Evolutionary conservation across 2,329 filamentous ascomycete genomes (phyloP).

Genomic region (Claviceps spartinae): DNA sequence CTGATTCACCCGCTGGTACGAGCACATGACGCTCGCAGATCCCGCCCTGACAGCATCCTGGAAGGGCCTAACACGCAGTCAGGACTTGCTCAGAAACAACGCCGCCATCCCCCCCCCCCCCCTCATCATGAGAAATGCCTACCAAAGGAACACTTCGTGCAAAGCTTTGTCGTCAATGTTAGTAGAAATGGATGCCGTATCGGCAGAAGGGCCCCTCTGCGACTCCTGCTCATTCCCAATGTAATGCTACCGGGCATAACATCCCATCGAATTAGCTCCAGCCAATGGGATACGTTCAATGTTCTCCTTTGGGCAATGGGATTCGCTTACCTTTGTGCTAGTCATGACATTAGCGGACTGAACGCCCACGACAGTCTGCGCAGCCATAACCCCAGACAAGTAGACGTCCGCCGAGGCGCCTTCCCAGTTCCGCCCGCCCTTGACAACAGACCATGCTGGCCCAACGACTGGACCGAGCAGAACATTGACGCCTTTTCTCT

Average conservation of each 20-base stretch:
- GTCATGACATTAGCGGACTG: slow-evolving; percentile 48
- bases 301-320: too few species aligned
- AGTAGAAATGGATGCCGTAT: slow-evolving; percentile 38
- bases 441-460: slow-evolving; percentile 46
- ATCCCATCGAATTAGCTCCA: too few species aligned
- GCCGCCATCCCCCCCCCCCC: too few species aligned
- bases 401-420: slow-evolving; percentile 42
- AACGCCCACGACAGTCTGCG: slow-evolving; percentile 33
- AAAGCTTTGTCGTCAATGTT: slow-evolving; percentile 50
- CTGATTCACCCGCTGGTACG: slow-evolving; percentile 58
- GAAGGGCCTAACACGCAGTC: slow-evolving; percentile 38
- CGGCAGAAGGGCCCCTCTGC: slow-evolving; percentile 46
- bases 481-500: slow-evolving; percentile 64
- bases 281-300: too few species aligned
- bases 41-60: slow-evolving; percentile 51
- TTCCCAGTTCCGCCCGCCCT: slow-evolving; percentile 53
- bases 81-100: too few species aligned
- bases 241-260: slow-evolving; percentile 40
- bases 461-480: slow-evolving; percentile 65
- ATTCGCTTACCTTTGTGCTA: slow-evolving; percentile 31
- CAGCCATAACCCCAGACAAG: slow-evolving; percentile 34
- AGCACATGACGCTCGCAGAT: slow-evolving; percentile 43
- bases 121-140: background rate
- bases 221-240: slow-evolving; percentile 66
- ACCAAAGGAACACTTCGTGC: slow-evolving; percentile 44